Conservation (phyloP, 371 early-diverging fungal species). For the Apophysomyces ossiformis region DNA sequence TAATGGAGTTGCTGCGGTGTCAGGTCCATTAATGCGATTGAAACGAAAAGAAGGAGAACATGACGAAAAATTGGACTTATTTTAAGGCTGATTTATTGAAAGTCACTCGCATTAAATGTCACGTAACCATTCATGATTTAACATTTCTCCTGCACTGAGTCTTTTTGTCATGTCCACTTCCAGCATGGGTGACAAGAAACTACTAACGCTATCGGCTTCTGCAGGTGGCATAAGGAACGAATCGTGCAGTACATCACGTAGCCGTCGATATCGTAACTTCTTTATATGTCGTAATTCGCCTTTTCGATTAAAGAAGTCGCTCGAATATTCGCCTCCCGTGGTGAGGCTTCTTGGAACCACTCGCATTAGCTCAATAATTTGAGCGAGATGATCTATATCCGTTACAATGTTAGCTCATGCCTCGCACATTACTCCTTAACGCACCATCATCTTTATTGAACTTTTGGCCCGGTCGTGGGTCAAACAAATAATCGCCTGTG, state of each 20-base stretch:
- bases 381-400: conserved; percentile 88
- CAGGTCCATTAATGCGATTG: conserved; percentile 19
- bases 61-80: no score
- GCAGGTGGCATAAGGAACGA: conserved; percentile 70
- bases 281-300: conserved; percentile 87
- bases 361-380: conserved; percentile 92
- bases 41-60: not conserved
- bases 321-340: conserved; percentile 75
- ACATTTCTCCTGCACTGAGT: conserved; percentile 59
- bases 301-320: conserved; percentile 80
- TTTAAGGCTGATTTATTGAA: no score
- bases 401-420: not conserved
- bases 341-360: conserved; percentile 78
- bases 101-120: conserved; percentile 14
- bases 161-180: conserved; percentile 68
- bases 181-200: conserved; percentile 78
- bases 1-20: conserved; percentile 34
- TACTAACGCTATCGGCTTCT: conserved; percentile 61
- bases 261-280: conserved; percentile 79
- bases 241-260: conserved; percentile 83
- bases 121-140: conserved; percentile 63
- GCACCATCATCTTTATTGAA: conserved; percentile 91
- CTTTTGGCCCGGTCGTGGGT: conserved; percentile 84
- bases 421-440: not conserved
- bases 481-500: conserved; percentile 95